Evolutionary conservation across 2,329 filamentous ascomycete genomes (phyloP), one percentile per base, ranked within the genome.

Genomic region (Lanzia echinophila): DNA sequence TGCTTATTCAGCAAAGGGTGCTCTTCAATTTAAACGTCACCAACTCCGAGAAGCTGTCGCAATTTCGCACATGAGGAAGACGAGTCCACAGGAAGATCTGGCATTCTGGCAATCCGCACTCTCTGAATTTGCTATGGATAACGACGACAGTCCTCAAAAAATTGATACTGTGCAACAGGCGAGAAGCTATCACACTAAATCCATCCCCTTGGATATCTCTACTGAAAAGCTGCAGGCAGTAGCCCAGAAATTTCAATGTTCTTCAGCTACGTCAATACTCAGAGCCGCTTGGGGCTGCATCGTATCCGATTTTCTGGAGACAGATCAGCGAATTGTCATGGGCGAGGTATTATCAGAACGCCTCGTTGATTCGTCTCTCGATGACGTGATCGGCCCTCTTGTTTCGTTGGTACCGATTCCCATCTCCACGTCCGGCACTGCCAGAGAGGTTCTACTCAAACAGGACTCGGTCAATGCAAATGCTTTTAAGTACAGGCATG

Each of bases 191-290:
- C 38, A 48, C 28, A 38, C 33, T 8, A 10, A 13, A 36, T n/a
- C 47, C 8, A 38, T 48, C 28, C 32, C 32, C 10, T 8, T 48
- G 11, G 34, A 19, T 3, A n/a, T 48, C 8, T 12, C 32, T 13
- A 48, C 36, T 17, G 17, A 34, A 15, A 17, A 48, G 12, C 34
- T 48, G 4, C 47, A 48, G 24, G 36, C 10, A 5, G 17, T 20
- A 39, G 47, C 47, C 24, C 47, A 39, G 24, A 36, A 48, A 48
- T 28, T 48, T 4, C 34, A 48, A 11, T 48, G 34, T 33, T 48
- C 33, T 13, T 48, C 47, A 28, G 47, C 47, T 4, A 48, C 34
- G 22, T 48, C 47, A n/a, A 39, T 48, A n/a, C 47, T 48, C 12
- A 20, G 47, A 17, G 20, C 47, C 1, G 47, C 47, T 2, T 48